Evolutionary conservation across 768 basidiomycete species (phyloP), one percentile per base, ranked within the genome.

Genomic region (Rhizopogon rudus): DNA sequence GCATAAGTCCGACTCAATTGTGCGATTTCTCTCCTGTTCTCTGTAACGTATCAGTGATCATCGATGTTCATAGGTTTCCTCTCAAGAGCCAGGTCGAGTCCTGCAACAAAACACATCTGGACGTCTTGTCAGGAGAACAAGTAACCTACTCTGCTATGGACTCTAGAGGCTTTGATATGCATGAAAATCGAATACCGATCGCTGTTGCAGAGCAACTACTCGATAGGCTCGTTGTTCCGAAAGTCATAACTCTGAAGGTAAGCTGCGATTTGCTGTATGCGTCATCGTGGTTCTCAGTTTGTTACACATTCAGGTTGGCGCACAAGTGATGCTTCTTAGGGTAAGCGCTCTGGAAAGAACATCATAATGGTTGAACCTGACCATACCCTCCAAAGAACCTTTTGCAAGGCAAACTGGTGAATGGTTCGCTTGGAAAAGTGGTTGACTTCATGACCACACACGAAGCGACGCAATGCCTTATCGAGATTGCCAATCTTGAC

Each of bases 351-450:
- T 44, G 57, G 40, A 28, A 43, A n/a, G 7, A 33, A 33, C 10
- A 22, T 9, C 10, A 29, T 53, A 28, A 42, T 43, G 22, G 25
- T 8, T 50, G 28, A 22, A 13, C 29, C 22, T 49, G 35, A 40
- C 29, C 22, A 12, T 20, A 43, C 20, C 48, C 16, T 25, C 16
- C 42, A 12, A 29, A 74, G 74, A 74, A 74, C 53, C 63, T 70
- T 53, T 29, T 43, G 1, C 64, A 70, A 56, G 68, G 67, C 1
- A 46, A 25, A 20, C 65, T 74, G 28, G 97, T 98, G 52, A 99
- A 99, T 63, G 96, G 96, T 0, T 91, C 86, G 48, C 86, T 97
- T 73, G 97, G 96, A 10, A 84, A 81, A 44, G 81, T 99, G 17
- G 35, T 65, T 6, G 70, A 68, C 25, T 74, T 76, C 51, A 57